Base-by-base conservation (phyloP, 2,329 filamentous ascomycete species). In the Sphaerulina musiva region DNA sequence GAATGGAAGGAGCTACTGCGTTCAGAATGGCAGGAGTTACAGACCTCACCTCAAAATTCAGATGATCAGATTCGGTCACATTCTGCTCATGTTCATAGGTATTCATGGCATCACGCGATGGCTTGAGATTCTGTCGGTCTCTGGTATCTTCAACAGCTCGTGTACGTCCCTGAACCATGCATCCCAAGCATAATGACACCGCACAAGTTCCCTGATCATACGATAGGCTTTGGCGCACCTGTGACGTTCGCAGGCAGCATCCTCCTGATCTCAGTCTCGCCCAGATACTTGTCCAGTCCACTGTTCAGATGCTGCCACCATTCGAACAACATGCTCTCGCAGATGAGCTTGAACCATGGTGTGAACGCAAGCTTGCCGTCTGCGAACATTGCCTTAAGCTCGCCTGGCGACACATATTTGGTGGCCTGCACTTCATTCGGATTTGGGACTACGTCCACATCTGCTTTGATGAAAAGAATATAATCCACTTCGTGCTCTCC, bases 401-500 rank as follows among this genome's bases (percentile, higher is more conserved):
- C 84, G 23, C 90, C 85, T 40, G 87, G 80, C 20, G 84, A 84
- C 57, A 96, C 91, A 66, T 95, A 98, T 70, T 84, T 80, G 20
- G 86, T 88, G 61, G 87, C 92, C 67, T 84, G 83, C 46, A 90
- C 91, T 75, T 98, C 93, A 73, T 98, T 98, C 60, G 80, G 78
- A 75, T 91, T 98, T 66, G 83, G 73, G 55, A 88, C 72, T 47
- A 95, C 76, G 65, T 95, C 87, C 54, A 97, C 92, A 60, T 95
- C 86, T 55, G 89, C 87, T 77, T 95, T 88, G 78, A 97, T 96
- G 76, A 98, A 97, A 53, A 98, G 83, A 62, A 98, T 98, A 73
- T 98, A 98, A 73, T 98, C 93, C 69, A 98, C 91, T 77, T 98
- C 93, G 70, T 98, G 93, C 76, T 98, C 93, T 64, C 93, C 93